Conservation (phyloP, 768 basidiomycete genomes). For the Phlebiopsis gigantea region DNA sequence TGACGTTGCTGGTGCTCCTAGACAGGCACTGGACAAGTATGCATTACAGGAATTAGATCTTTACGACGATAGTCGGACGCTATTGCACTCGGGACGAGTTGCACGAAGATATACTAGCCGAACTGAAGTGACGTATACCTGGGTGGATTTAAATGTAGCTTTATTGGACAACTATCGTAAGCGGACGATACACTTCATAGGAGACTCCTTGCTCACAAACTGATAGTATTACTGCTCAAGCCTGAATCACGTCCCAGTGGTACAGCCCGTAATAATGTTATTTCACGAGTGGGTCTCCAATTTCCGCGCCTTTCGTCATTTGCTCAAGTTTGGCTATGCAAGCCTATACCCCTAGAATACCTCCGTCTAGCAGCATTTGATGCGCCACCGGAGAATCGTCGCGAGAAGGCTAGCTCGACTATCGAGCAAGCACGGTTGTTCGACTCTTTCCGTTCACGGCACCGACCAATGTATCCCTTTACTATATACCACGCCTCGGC, state of each 20-base stretch:
- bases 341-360: constrained; percentile 81
- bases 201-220: background rate
- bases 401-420: constrained; percentile 40
- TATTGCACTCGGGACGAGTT: constrained; percentile 64
- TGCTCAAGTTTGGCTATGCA: constrained; percentile 9
- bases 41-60: constrained; percentile 71
- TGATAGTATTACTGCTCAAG: constrained; percentile 56
- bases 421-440: constrained; percentile 33
- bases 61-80: constrained; percentile 66
- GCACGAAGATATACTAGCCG: constrained; percentile 43
- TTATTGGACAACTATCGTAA: constrained; percentile 75
- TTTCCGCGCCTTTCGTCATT: background rate
- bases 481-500: constrained; percentile 67
- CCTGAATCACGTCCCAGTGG: constrained; percentile 53
- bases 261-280: constrained; percentile 43
- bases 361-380: constrained; percentile 68
- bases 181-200: constrained; percentile 24
- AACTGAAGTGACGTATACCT: constrained; percentile 62
- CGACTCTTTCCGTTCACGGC: constrained; percentile 47
- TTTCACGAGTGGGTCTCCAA: constrained; percentile 57
- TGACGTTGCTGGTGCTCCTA: constrained; percentile 20
- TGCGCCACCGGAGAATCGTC: constrained; percentile 53
- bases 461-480: constrained; percentile 65
- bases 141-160: constrained; percentile 63
- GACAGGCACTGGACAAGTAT: background rate